A percentile compares a stretch with the other conserved stretches of the same genome.
phyloP scores from a whole-genome alignment of 352 stramenopile species.

The Phytophthora sp. region DNA sequence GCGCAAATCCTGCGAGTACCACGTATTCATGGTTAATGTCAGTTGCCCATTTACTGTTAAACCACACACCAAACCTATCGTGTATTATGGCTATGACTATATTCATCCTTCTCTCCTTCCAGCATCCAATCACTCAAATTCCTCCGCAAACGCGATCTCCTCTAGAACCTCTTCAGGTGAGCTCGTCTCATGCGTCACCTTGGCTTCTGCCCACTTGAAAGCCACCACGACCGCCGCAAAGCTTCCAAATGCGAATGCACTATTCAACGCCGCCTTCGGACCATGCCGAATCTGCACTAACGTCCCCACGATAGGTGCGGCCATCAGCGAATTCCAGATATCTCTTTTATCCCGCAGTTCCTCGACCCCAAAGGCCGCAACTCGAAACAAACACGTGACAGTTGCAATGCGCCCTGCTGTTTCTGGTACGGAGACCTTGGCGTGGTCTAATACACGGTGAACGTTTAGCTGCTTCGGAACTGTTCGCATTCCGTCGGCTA shows the following conservation, averaged over 20 bases:
- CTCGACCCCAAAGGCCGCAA: conserved; percentile 34
- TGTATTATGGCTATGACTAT: too few species aligned
- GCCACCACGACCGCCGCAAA: conserved; percentile 50
- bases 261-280: conserved; percentile 33
- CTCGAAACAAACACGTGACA: conserved; percentile 46
- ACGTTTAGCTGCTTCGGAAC: conserved; percentile 41
- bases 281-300: conserved; percentile 39
- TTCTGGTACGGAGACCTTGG: conserved; percentile 39
- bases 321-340: conserved; percentile 47
- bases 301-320: conserved; percentile 37
- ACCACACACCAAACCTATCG: too few species aligned
- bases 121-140: conserved; percentile 20
- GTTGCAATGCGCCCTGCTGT: conserved; percentile 49
- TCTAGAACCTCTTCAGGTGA: conserved; percentile 45
- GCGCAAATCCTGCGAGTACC: too few species aligned
- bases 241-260: conserved; percentile 42
- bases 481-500: conserved; percentile 38
- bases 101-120: too few species aligned
- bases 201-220: conserved; percentile 37
- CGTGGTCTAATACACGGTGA: conserved; percentile 31
- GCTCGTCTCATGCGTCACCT: conserved; percentile 37
- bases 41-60: too few species aligned
- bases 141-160: conserved; percentile 53
- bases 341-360: conserved; percentile 33
- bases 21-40: too few species aligned